Base-by-base conservation (phyloP, 2,329 filamentous ascomycete species). In the Claviceps cyperi region DNA sequence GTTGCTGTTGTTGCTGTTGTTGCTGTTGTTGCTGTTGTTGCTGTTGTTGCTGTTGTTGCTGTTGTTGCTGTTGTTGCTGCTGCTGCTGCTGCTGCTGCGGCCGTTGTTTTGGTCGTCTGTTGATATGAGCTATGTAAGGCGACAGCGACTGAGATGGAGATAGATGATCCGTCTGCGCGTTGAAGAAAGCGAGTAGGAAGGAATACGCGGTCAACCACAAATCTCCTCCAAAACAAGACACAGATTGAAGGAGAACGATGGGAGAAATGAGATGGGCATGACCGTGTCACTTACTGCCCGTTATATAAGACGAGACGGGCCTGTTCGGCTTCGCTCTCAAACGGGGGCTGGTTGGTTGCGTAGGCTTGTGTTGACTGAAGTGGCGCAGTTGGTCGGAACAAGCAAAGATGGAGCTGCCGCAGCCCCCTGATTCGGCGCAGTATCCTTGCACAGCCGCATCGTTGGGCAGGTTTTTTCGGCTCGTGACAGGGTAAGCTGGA, bases 331-430 rank as follows among this genome's bases (percentile, higher is more conserved):
- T 40, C 17, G 38, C 38, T 32, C 24, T 32, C 28, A 32, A 11
- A 32, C 28, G 21, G 38, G 38, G 38, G 38, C 38, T 40, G 14
- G 38, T 21, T 40, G 38, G 38, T 19, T 9, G 17, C 9, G 14
- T 21, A 21, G 4, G 8, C 19, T 11, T 9, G 13, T 40, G 38
- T 40, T 40, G 38, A 17, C 38, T 15, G 11, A 21, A 43, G 51
- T 51, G 52, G 52, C 52, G 52, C 51, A 53, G 51, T 35, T 40
- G 37, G 47, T 17, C 28, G 39, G 35, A 8, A 49, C 39, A 14
- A 37, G 15, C 35, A 35, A 44, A 28, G 35, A 44, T 44, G 49
- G 49, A 38, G 49, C 44, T 19, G 36, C 32, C 14, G 28, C 44
- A 45, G 28, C 21, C 21, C 45, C 19, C 19, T 43, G 32, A 46